Evolutionary conservation across 139 green algal species (phyloP).

Genomic region (Ettlia oleoabundans): DNA sequence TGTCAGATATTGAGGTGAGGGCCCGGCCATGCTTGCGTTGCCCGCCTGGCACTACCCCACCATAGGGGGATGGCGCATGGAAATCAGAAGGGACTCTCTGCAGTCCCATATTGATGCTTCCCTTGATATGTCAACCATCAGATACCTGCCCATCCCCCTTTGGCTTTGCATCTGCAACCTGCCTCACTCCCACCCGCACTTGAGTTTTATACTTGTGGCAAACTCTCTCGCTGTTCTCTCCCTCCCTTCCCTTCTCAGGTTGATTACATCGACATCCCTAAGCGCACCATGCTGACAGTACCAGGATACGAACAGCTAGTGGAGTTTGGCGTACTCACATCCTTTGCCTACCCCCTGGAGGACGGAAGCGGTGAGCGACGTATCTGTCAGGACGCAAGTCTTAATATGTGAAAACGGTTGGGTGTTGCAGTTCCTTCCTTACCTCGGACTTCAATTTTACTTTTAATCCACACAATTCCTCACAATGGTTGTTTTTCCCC

Average conservation of each 20-base stretch:
- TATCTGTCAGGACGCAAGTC: too few species aligned
- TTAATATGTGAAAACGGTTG: too few species aligned
- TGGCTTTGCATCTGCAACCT: neutral
- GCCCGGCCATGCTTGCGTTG: neutral
- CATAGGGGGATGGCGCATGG: too few species aligned
- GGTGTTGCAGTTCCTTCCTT: too few species aligned
- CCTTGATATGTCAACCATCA: neutral
- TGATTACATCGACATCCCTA: slow-evolving; percentile 92
- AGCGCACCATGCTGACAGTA: slow-evolving; percentile 78
- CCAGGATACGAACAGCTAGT: slow-evolving; percentile 82
- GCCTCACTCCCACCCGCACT: neutral
- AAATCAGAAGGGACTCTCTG: too few species aligned
- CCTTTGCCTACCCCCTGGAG: slow-evolving; percentile 63
- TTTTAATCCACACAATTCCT: too few species aligned
- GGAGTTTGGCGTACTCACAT: slow-evolving; percentile 96
- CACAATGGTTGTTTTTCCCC: too few species aligned
- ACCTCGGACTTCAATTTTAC: too few species aligned
- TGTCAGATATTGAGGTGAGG: slow-evolving; percentile 96
- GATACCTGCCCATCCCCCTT: neutral
- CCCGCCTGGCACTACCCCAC: too few species aligned
- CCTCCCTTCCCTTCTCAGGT: slow-evolving; percentile 59
- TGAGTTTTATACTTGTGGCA: neutral
- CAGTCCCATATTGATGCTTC: neutral
- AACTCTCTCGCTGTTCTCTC: neutral
- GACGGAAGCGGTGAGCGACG: slow-evolving; percentile 12